Conservation (phyloP, 2,329 filamentous ascomycete genomes). For the Penicillium verrucosum region DNA sequence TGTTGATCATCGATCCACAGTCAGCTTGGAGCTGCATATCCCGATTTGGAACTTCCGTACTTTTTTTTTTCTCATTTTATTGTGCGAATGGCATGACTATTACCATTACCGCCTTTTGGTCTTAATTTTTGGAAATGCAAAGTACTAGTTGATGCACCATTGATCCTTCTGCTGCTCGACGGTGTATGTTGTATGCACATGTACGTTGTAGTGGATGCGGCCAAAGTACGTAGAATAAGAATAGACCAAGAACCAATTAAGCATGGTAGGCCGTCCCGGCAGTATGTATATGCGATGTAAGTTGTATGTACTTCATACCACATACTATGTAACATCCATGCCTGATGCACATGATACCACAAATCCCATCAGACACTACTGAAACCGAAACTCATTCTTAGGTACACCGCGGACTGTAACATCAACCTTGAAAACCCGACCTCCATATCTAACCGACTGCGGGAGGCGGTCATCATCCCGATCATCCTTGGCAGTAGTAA, state of each 20-base stretch:
- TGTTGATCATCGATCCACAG: slow-evolving; percentile 20
- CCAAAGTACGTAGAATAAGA: neutral
- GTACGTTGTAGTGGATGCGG: neutral
- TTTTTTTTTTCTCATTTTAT: neutral
- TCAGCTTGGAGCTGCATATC: neutral
- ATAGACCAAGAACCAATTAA: neutral
- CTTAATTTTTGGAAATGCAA: neutral
- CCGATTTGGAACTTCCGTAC: neutral
- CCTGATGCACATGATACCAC: neutral
- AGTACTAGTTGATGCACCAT: slow-evolving; percentile 3
- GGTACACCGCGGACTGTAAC: slow-evolving; percentile 67
- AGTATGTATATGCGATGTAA: neutral
- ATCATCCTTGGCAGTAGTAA: slow-evolving; percentile 73
- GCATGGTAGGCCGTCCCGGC: neutral
- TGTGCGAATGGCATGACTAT: neutral
- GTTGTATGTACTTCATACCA: neutral
- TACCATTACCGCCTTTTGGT: neutral
- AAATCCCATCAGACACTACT: slow-evolving; percentile 9
- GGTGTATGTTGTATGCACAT: neutral
- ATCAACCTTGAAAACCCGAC: slow-evolving; percentile 71
- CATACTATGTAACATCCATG: neutral
- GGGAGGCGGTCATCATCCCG: slow-evolving; percentile 58
- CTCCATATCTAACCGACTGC: slow-evolving; percentile 61
- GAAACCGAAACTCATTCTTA: slow-evolving; percentile 62
- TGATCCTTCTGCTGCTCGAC: neutral